Conservation (phyloP, 2,329 filamentous ascomycete species). For the Lachnellula subtilissima region DNA sequence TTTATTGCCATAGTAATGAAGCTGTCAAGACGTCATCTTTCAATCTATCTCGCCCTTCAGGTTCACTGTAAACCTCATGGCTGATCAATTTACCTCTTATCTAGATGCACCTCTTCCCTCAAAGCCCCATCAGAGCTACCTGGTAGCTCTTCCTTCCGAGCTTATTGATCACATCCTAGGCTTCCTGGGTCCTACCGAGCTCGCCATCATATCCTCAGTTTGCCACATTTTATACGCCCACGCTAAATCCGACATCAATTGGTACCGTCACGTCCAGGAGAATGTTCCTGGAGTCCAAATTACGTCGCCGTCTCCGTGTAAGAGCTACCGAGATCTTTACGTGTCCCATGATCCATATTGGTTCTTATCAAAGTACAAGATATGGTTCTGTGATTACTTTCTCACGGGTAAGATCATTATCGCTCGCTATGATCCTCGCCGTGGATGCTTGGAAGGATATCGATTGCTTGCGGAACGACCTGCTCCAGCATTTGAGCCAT, state of each 20-base stretch:
- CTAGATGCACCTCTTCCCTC: neutral
- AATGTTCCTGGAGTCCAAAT: constrained; percentile 57
- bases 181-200: constrained; percentile 59
- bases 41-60: neutral
- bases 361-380: constrained; percentile 74
- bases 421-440: constrained; percentile 67
- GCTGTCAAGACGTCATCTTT: neutral
- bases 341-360: constrained; percentile 71
- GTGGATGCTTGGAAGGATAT: constrained; percentile 76
- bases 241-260: constrained; percentile 62
- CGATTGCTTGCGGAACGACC: constrained; percentile 63
- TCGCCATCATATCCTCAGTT: constrained; percentile 54
- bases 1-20: too few relatives aligned
- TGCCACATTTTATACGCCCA: constrained; percentile 58
- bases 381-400: constrained; percentile 79
- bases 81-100: neutral
- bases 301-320: constrained; percentile 51
- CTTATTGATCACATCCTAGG: constrained; percentile 67
- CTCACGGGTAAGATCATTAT: constrained; percentile 72
- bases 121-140: neutral
- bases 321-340: constrained; percentile 67
- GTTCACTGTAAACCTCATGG: neutral
- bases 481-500: constrained; percentile 52
- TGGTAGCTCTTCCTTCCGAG: constrained; percentile 65
- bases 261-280: constrained; percentile 64